A percentile compares a stretch with the other conserved stretches of the same genome.
Conservation (phyloP, 1,284 basidiomycete genomes). For the Moesziomyces sp. region DNA sequence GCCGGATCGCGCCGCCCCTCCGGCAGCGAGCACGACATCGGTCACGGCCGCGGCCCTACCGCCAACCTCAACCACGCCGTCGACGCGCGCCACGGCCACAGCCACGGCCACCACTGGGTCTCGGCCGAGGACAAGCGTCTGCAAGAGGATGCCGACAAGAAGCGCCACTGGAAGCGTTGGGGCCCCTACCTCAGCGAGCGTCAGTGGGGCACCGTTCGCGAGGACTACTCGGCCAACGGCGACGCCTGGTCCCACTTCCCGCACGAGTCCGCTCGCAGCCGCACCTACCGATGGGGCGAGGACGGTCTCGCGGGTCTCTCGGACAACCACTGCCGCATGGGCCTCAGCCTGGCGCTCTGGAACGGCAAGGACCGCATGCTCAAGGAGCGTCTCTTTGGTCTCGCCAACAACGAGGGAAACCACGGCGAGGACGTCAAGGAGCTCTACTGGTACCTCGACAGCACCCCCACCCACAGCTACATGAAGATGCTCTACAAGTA, state of each 20-base stretch:
- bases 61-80: conserved; percentile 37
- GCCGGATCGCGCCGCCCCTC: conserved; percentile 35
- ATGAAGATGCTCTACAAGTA: conserved; percentile 99
- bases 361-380: conserved; percentile 93
- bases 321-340: conserved; percentile 93
- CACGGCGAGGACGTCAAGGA: conserved; percentile 99
- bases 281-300: conserved; percentile 97
- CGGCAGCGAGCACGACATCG: conserved; percentile 41
- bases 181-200: conserved; percentile 95
- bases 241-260: conserved; percentile 98
- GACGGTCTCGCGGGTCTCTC: conserved; percentile 96
- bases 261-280: conserved; percentile 90
- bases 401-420: conserved; percentile 94
- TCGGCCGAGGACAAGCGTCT: conserved; percentile 68
- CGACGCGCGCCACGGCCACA: conserved; percentile 40
- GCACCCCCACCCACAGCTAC: conserved; percentile 97
- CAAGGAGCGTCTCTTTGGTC: conserved; percentile 93
- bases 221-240: conserved; percentile 95
- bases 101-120: conserved; percentile 46
- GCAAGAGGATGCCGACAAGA: conserved; percentile 75
- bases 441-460: conserved; percentile 97
- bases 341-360: conserved; percentile 91
- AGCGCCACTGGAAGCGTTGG: conserved; percentile 95
- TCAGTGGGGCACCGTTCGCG: conserved; percentile 98
- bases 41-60: conserved; percentile 51